Evolutionary conservation across 176 grass and related monocot species (phyloP), one percentile per base, ranked within the genome.

Genomic region (Cenchrus purpureus): DNA sequence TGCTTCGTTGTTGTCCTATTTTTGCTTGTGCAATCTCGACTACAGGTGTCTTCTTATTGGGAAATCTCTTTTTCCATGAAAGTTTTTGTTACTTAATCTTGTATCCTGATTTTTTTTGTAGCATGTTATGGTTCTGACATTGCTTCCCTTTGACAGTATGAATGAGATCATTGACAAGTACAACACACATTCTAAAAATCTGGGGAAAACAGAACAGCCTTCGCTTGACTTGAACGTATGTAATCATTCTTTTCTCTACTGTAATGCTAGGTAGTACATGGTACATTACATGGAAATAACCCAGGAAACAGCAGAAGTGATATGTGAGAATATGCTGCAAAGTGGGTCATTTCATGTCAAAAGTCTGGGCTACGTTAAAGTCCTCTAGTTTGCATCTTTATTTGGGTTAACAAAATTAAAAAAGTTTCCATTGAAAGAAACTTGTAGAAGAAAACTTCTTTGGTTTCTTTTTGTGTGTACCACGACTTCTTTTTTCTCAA

Each of bases 91-190:
- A 31, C 71, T 58, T 84, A 69, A 20, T 73, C 85, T 75, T 7
- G 19, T 42, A 74, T 73, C 34, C 69, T 79, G 45, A 61, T 72
- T 65, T 71, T 65, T 71, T 7, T 52, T 86, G 34, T 70, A 25
- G 61, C 37, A 55, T 91, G 6, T 11, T 79, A 46, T 80, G 34
- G 28, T 83, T 52, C 62, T 79, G 61, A 80, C 66, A 72, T 89
- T 78, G 75, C 67, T 89, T 85, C 69, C 8, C 70, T 92, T 87
- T 31, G 52, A 44, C 68, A 97, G 95, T 62, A 97, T 97, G 95
- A 92, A 97, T 83, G 92, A 87, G 68, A 92, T 92, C 54, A 86
- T 97, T 25, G 86, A 91, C 82, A 97, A 92, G 92, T 90, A 94
- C 74, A 83, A 34, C 48, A 84, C 82, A 12, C 88, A 94, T 87